Base-by-base conservation (phyloP, 768 basidiomycete genomes). In the Panus rudis region DNA sequence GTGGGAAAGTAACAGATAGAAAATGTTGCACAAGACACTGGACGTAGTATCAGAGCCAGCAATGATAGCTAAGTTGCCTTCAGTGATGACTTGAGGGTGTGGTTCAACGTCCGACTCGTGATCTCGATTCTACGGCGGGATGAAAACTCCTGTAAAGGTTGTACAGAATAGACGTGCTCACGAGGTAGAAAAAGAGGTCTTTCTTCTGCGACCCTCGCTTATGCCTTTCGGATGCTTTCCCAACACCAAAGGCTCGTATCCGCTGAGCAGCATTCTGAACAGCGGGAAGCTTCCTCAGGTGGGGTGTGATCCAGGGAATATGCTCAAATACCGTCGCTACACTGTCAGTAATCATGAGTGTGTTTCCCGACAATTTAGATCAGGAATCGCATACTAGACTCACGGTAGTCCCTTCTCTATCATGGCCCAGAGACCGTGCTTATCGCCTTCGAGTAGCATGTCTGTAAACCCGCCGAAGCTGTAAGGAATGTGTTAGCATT, bases 121-220 rank as follows among this genome's bases (percentile, higher is more conserved):
- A 10, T 30, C 28, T 10, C n/a, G 10, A n/a, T 30, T 30, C 28
- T 30, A 30, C n/a, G 10, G n/a, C 19, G 1, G 10, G n/a, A 30
- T 30, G 10, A 10, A 12, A 32, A 20, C 11, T 11, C 17, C 20
- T n/a, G 23, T 26, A 19, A 14, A 34, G 14, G 12, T 27, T 17
- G 19, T 16, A 8, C 35, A 20, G n/a, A 6, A 7, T 37, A 5
- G 13, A 22, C 6, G 35, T 20, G 42, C 55, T 24, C 22, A 69
- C 71, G 45, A 73, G 52, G 46, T 72, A 60, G 44, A 72, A 67
- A 44, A 71, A 73, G 0, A 73, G 46, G 42, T 71, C 69, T 47
- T 64, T 66, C 22, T 56, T 53, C 1, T 56, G 48, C 2, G 72
- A 69, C 4, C 70, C 70, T 38, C 19, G 13, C 37, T 10, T 30